Evolutionary conservation across 2,329 filamentous ascomycete species (phyloP), one percentile per base, ranked within the genome.

Genomic region (Cytospora piceicola): DNA sequence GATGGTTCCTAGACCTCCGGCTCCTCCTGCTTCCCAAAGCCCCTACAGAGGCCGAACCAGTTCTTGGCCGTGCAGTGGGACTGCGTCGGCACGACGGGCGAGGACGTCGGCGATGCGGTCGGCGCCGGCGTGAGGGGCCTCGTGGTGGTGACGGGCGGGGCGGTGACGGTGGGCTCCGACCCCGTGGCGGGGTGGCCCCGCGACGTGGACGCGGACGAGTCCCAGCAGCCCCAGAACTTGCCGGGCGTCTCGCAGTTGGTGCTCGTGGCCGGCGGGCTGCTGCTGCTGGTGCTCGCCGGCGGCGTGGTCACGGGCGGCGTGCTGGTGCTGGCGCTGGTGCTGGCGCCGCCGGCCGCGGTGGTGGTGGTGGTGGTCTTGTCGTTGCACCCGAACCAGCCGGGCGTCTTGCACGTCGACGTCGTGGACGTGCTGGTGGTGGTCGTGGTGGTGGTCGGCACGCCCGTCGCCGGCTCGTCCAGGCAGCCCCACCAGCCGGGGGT

Each of bases 401-500:
- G 87, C 1, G 84, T 86, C 70, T 83, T 79, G 73, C 86, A 89
- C 0, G 84, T 88, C 34, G 75, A 77, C 1, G 77, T 79, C 0
- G 82, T 84, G 11, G 77, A 77, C 67, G 76, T 79, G 1, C 75
- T 75, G 2, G 77, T 77, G 0, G 81, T 81, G 0, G 81, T 81
- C 7, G 77, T 76, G 4, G 77, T 76, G 3, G 74, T 73, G 9
- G 73, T 77, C 8, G 74, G 76, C 0, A 78, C 82, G 14, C 78
- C 78, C 1, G 81, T 82, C 0, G 88, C 89, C 3, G 83, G 83
- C 75, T 89, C 84, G 70, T 92, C 90, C 49, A 91, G 79, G 74
- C 88, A 93, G 27, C 92, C 92, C 90, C 90, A 96, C 94, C 94
- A 97, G 6, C 94, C 93, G 32, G 94, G 94, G 1, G 94, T 97